Evolutionary conservation across 768 basidiomycete species (phyloP).

Genomic region (Albatrellus ellisii): DNA sequence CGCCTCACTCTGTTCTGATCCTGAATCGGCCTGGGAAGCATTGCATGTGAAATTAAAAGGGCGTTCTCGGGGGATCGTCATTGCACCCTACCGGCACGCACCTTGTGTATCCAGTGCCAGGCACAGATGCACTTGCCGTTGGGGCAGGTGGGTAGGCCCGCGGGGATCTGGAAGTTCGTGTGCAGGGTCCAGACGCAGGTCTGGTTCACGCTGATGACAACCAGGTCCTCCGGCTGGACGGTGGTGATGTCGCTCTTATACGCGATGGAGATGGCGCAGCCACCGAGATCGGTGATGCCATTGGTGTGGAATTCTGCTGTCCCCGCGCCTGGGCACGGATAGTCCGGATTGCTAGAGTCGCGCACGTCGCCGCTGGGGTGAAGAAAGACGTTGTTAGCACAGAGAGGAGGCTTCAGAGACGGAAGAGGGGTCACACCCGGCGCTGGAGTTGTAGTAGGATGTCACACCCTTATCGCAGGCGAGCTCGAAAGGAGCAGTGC

Average conservation of each 20-base stretch:
- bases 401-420: no score
- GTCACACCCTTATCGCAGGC: constrained; percentile 24
- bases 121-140: constrained; percentile 31
- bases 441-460: constrained; percentile 11
- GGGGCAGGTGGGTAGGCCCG: constrained; percentile 29
- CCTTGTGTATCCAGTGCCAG: constrained; percentile 28
- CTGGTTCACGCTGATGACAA: constrained; percentile 29
- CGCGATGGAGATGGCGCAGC: constrained; percentile 31
- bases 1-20: constrained; percentile 23
- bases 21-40: constrained; percentile 15
- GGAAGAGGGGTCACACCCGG: no score
- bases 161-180: constrained; percentile 30
- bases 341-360: constrained; percentile 11
- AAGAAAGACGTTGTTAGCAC: no score
- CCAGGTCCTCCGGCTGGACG: constrained; percentile 29
- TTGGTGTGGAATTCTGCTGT: constrained; percentile 19
- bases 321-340: constrained; percentile 15
- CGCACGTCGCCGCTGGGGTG: constrained; percentile 17
- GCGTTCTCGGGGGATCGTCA: no score
- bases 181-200: constrained; percentile 28
- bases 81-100: constrained; percentile 1
- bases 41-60: constrained; percentile 2
- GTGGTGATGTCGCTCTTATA: constrained; percentile 25
- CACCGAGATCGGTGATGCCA: constrained; percentile 20
- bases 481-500: constrained; percentile 13